These are phyloP conservation scores for Lenwebbia sp. DNA, from an alignment of 345 rosid genomes.

Conservation along the genomic window DNA sequence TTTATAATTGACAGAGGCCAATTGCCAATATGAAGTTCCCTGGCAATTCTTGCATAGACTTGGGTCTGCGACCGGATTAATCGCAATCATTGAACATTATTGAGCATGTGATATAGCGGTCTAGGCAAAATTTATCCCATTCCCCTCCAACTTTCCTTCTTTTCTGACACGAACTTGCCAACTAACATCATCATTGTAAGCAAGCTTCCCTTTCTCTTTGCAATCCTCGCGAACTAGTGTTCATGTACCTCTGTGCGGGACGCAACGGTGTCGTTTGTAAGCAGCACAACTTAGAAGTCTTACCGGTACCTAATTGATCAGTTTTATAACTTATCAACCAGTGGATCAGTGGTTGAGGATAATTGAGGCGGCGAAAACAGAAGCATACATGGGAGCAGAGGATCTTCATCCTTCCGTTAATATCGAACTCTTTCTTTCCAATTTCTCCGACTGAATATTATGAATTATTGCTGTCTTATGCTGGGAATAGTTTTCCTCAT, in stretches of 20 bases:
- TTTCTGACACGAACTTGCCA: not conserved
- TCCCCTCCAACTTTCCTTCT: not conserved
- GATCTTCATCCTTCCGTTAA: not conserved
- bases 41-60: not conserved
- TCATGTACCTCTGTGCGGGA: not conserved
- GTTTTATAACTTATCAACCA: not conserved
- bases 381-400: not conserved
- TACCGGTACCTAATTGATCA: not conserved
- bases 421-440: not conserved
- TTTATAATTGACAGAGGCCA: not conserved
- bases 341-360: not conserved
- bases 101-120: not conserved
- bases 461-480: not conserved
- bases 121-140: not conserved
- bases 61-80: not conserved
- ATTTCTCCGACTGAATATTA: not conserved
- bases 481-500: not conserved
- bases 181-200: not conserved
- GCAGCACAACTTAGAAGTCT: not conserved
- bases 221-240: not conserved
- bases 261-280: not conserved
- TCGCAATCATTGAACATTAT: not conserved
- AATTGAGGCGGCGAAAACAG: not conserved
- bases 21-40: not conserved
- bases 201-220: not conserved